Base-by-base conservation (phyloP, 768 basidiomycete species). In the Lanmaoa pseudosensibilis region DNA sequence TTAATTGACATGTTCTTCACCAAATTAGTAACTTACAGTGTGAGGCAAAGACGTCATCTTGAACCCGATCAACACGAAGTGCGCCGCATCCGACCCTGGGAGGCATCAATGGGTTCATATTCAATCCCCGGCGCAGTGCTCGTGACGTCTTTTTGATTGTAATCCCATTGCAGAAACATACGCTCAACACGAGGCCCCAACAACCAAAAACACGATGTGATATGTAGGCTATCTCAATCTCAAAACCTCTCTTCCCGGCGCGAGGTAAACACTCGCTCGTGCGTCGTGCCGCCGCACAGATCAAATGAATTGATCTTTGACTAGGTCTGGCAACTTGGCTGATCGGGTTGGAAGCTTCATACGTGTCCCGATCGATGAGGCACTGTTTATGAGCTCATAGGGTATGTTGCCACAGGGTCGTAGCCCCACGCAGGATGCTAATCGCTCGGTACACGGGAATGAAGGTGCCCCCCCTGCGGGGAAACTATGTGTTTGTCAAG, bases 181-280 rank as follows among this genome's bases (percentile, higher is more conserved):
- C 60, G 33, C 10, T 5, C 47, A 36, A 62, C 62, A 62, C 60
- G 62, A 63, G 62, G 61, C 27, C n/a, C n/a, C 60, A 25, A 36
- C 19, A 10, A 13, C 19, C n/a, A 30, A 19, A 16, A 48, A 49
- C 46, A 59, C 47, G 59, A 52, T 46, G 50, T 59, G 45, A 46
- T 23, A 19, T 46, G 47, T 53, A 62, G 55, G 16, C 49, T 57
- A 54, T 54, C 59, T 51, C 52, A 37, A 62, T 58, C 60, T 30
- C 34, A 15, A n/a, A n/a, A 27, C 54, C 48, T 25, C 43, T 49
- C 27, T 46, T 38, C 16, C 23, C 18, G 51, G 33, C 47, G 51
- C 38, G 34, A 46, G 51, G 32, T 19, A n/a, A 45, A 45, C 44
- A n/a, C 25, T 45, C 44, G 44, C 44, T 33, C 25, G 56, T 53